A percentile compares a stretch with the other conserved stretches of the same genome.
Evolutionary conservation across 2,329 filamentous ascomycete species (phyloP).

Genomic region (Fusarium sp.): DNA sequence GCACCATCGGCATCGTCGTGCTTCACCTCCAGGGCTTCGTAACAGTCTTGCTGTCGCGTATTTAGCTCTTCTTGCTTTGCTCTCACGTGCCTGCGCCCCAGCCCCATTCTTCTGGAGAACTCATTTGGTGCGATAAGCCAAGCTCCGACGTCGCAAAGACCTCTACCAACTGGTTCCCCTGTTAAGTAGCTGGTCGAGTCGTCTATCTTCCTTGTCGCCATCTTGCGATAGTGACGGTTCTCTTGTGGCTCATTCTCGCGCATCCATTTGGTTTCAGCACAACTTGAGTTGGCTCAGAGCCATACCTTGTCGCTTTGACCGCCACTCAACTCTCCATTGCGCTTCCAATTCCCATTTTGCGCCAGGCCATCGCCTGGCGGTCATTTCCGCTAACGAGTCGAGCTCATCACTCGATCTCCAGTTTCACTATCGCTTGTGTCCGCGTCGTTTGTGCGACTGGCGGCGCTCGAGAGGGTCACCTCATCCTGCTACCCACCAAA

Average conservation of each 20-base stretch:
- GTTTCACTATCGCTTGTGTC: conserved; percentile 36
- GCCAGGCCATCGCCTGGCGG: conserved; percentile 41
- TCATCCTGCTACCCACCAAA: conserved; percentile 36
- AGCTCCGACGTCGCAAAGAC: conserved; percentile 49
- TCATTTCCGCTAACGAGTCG: conserved; percentile 42
- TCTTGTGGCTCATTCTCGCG: conserved; percentile 22
- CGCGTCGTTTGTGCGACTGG: conserved; percentile 41
- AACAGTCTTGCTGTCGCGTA: conserved; percentile 24
- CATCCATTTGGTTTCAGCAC: conserved; percentile 20
- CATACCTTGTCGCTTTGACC: conserved; percentile 26
- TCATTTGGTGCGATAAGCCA: conserved; percentile 43
- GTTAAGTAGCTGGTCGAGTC: conserved; percentile 23
- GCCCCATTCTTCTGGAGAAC: conserved; percentile 40
- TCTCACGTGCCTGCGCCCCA: conserved; percentile 33
- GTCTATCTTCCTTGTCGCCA: conserved; percentile 14
- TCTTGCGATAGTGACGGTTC: conserved; percentile 29
- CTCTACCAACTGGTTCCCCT: conserved; percentile 29
- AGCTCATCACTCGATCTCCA: conserved; percentile 37
- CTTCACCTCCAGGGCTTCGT: conserved; percentile 6
- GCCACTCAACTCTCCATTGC: conserved; percentile 29
- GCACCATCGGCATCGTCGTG: conserved; percentile 8
- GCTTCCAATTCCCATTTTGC: conserved; percentile 32
- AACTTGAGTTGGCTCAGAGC: conserved; percentile 21
- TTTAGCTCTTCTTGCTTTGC: conserved; percentile 18
- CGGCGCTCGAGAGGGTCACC: conserved; percentile 31